Evolutionary conservation across 257 asterid species (phyloP), one percentile per base, ranked within the genome.

Genomic region (Capsicum baccatum): DNA sequence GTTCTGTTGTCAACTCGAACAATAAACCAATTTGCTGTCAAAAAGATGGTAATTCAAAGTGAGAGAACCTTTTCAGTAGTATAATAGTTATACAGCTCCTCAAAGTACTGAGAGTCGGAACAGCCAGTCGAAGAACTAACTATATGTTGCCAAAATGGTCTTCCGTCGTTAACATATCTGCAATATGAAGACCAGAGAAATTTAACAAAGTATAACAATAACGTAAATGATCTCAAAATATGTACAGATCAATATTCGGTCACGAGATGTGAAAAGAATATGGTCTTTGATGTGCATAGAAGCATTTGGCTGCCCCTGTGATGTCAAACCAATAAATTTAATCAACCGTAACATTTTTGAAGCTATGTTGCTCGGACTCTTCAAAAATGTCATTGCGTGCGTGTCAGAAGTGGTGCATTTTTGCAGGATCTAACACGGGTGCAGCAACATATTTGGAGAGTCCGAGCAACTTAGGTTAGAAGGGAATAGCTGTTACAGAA

Each of bases 91-190:
- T 97, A 97, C 57, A 97, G 91, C 92, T 97, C 99, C 89, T 97
- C 99, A 79, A 97, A 95, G 87, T 97, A 97, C 90, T 92, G 96
- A 83, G 97, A 87, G 87, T 95, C 95, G 3, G 98, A 92, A 89
- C 99, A 95, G 39, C 99, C 98, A 8, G 99, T 97, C 13, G 99
- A 97, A 79, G 97, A 92, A 88, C 95, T 97, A 81, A 97, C 99
- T 87, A 97, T 97, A 85, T 82, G 88, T 90, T 97, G 97, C 99
- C 98, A 97, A 89, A 97, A 97, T 76, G 98, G 99, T 86, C 98
- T 86, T 87, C 98, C 99, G 16, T 97, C 99, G 66, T 94, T 84
- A 85, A 97, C 98, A 83, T 92, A 96, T 88, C 99, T 93, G 92
- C 85, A 85, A 80, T 8, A 76, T 26, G 19, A 4, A 26, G 21